phyloP scores from a whole-genome alignment of 2,329 filamentous ascomycete species.

The Diplodia mutila region DNA sequence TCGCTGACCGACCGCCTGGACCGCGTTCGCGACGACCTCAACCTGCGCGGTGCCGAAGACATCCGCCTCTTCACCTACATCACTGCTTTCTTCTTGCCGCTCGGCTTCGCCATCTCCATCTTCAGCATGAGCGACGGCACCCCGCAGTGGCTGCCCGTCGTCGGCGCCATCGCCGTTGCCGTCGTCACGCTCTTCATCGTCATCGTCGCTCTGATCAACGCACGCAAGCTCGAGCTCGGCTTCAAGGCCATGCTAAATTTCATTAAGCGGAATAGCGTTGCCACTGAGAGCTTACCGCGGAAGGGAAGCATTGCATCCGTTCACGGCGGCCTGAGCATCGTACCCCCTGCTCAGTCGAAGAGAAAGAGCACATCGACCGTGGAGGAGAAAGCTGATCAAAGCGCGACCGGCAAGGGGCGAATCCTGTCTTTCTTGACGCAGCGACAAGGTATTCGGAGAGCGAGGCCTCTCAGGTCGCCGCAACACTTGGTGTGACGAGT shows the following conservation, averaged over 20 bases:
- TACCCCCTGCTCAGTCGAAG: neutral
- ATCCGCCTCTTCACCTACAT: slow-evolving; percentile 42
- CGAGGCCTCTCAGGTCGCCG: neutral
- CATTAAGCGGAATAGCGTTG: neutral
- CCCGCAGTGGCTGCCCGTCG: slow-evolving; percentile 26
- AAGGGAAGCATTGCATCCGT: neutral
- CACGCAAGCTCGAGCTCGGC: neutral
- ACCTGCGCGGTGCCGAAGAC: slow-evolving; percentile 33
- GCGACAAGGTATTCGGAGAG: neutral
- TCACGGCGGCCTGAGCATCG: neutral
- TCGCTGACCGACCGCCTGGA: slow-evolving; percentile 30
- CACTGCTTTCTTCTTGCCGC: slow-evolving; percentile 42
- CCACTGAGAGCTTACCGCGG: neutral
- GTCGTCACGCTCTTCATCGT: slow-evolving; percentile 13
- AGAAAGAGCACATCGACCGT: neutral
- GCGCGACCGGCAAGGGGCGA: neutral
- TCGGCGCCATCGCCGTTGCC: slow-evolving; percentile 3
- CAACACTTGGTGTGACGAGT: neutral
- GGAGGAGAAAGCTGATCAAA: neutral
- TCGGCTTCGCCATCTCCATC: slow-evolving; percentile 38
- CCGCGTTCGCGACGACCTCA: slow-evolving; percentile 30
- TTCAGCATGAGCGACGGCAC: slow-evolving; percentile 38
- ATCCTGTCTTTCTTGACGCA: neutral
- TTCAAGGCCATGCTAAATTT: slow-evolving; percentile 3
- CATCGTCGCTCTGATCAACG: slow-evolving; percentile 5